Evolutionary conservation across 305 asterid genomes (phyloP).

Genomic region (Nicotiana rustica): DNA sequence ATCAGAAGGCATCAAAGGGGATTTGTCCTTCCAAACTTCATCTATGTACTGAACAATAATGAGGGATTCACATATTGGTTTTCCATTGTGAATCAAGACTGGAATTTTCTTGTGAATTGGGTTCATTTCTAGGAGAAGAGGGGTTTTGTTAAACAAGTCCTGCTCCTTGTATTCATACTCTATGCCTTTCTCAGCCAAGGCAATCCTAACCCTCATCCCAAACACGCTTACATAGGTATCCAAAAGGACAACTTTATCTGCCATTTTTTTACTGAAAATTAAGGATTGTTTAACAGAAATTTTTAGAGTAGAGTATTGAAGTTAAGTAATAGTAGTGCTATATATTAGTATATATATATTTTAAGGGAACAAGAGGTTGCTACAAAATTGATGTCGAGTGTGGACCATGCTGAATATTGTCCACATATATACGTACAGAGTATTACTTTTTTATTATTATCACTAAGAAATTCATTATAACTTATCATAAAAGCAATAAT

Average conservation of each 20-base stretch:
- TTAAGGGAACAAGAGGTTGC: too few species aligned
- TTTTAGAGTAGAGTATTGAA: too few species aligned
- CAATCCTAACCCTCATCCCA: constrained; percentile 47
- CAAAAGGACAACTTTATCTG: constrained; percentile 38
- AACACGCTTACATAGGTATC: constrained; percentile 53
- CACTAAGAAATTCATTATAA: too few species aligned
- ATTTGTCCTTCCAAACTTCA: constrained; percentile 42
- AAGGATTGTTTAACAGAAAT: too few species aligned
- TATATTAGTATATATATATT: too few species aligned
- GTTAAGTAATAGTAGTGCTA: too few species aligned
- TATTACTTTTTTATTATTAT: too few species aligned
- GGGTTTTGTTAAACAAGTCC: constrained; percentile 43
- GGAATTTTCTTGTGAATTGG: constrained; percentile 60
- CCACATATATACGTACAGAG: too few species aligned
- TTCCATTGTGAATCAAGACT: not conserved
- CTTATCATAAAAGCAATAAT: too few species aligned
- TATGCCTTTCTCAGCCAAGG: constrained; percentile 53
- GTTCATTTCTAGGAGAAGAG: constrained; percentile 46
- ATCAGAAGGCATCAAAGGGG: constrained; percentile 50
- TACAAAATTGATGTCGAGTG: too few species aligned
- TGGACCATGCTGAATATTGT: too few species aligned
- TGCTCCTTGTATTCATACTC: constrained; percentile 49
- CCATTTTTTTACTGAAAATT: not conserved
- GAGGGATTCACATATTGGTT: constrained; percentile 46
- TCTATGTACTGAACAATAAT: constrained; percentile 46